Evolutionary conservation across 2,329 filamentous ascomycete genomes (phyloP), one percentile per base, ranked within the genome.

Genomic region (Pseudocercospora crystallina): DNA sequence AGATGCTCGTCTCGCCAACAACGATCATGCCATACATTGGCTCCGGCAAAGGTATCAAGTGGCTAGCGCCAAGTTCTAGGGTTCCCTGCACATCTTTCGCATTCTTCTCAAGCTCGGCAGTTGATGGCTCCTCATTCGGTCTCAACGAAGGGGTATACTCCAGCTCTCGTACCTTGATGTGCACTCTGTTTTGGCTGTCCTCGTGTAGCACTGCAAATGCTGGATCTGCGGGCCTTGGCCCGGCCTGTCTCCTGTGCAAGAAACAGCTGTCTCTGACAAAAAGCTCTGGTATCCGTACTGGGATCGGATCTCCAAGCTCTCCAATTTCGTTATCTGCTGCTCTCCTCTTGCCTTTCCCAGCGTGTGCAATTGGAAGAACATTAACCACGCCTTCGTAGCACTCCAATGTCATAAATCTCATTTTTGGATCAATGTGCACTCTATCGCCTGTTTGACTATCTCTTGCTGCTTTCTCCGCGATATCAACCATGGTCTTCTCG

Each of bases 391-490:
- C 85, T 65, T 88, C 84, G 56, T 84, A 86, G 7, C 87, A 73
- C 64, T 87, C 83, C 56, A 88, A 65, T 2, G 81, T 82, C 76
- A 88, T 77, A 67, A 83, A 85, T 17, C 76, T 74, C 5, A 87
- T 85, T 0, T 85, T 86, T 0, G 90, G 90, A 67, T 97, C 92
- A 5, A 96, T 84, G 55, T 91, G 76, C 61, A 89, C 92, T 62
- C 87, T 80, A 69, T 95, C 89, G 60, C 87, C 86, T 52, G 87
- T 91, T 68, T 92, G 87, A 7, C 87, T 86, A 64, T 95, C 87
- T 45, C 89, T 72, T 29, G 81, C 77, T 8, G 79, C 78, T 61
- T 80, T 80, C 62, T 84, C 81, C 31, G 80, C 76, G 48, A 85
- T 72, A 61, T 85, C 80, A 37, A 81, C 74, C 67, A 79, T 82